Conservation (phyloP, 176 grass and related monocot genomes). For the Cocos nucifera region DNA sequence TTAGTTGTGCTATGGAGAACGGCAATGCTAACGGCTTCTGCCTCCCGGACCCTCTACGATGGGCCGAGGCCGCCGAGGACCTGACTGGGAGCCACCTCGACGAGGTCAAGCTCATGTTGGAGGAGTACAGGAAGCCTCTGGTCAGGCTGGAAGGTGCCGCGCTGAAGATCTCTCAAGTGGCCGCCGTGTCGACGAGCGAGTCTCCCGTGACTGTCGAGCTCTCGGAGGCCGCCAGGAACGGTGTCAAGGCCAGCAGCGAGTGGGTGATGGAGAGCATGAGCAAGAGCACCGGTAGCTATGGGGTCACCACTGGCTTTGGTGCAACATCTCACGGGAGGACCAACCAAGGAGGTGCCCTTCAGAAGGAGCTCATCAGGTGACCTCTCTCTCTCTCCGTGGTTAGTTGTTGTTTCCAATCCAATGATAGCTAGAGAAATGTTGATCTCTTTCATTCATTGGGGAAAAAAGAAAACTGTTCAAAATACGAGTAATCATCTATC, state of each 20-base stretch:
- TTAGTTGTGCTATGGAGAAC: too few species aligned
- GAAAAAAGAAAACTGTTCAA: too few species aligned
- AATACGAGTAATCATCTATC: too few species aligned
- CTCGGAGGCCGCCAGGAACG: slow-evolving; percentile 1
- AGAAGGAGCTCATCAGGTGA: slow-evolving; percentile 17
- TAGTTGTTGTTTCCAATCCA: too few species aligned
- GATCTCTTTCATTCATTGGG: too few species aligned
- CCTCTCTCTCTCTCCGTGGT: too few species aligned
- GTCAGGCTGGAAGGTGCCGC: slow-evolving; percentile 7
- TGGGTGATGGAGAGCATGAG: slow-evolving; percentile 19
- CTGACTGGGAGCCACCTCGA: slow-evolving; percentile 8
- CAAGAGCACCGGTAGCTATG: slow-evolving; percentile 13
- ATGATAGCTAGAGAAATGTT: too few species aligned
- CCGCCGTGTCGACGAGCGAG: neutral
- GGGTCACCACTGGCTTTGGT: slow-evolving; percentile 17
- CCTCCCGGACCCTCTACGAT: neutral
- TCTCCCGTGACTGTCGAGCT: neutral
- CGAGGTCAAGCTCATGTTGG: slow-evolving; percentile 13
- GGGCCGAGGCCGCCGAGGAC: slow-evolving; percentile 1
- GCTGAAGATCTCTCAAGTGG: slow-evolving; percentile 4
- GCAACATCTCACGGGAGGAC: slow-evolving; percentile 11
- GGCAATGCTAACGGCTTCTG: too few species aligned
- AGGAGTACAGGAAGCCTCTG: slow-evolving; percentile 9
- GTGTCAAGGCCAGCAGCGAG: slow-evolving; percentile 10
- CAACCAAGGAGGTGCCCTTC: slow-evolving; percentile 9